phyloP scores from a whole-genome alignment of 352 stramenopile genomes.

The Chrysophaeum taylorii region DNA sequence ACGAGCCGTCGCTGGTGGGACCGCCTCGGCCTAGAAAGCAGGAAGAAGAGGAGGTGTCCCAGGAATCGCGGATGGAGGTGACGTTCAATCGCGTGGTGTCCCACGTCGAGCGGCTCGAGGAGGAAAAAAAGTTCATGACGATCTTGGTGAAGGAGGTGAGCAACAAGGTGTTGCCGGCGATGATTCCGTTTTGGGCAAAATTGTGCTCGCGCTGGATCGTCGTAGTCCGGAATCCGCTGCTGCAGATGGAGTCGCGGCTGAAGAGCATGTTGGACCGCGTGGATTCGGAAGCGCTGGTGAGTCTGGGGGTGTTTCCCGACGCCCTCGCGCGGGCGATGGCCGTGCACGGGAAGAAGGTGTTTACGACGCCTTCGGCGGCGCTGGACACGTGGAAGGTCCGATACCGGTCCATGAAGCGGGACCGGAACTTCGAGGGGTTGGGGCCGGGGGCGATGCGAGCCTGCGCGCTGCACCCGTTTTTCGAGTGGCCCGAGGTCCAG shows the following conservation, averaged over 20 bases:
- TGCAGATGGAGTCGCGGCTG: slow-evolving; percentile 6
- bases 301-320: not conserved
- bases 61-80: not conserved
- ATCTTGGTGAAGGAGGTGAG: slow-evolving; percentile 8
- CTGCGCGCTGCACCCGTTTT: slow-evolving; percentile 7
- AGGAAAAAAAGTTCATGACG: not conserved
- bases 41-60: too few relatives aligned
- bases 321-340: not conserved
- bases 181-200: not conserved
- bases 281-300: not conserved
- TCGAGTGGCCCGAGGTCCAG: not conserved
- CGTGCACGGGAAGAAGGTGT: not conserved
- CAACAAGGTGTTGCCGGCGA: slow-evolving; percentile 9
- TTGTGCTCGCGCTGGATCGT: not conserved
- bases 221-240: not conserved
- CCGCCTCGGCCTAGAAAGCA: not conserved
- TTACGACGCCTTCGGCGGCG: not conserved
- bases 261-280: slow-evolving; percentile 10
- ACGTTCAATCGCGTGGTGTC: not conserved
- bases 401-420: not conserved
- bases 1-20: slow-evolving; percentile 1
- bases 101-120: not conserved
- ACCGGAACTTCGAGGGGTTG: not conserved
- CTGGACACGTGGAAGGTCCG: not conserved
- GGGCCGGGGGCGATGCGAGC: not conserved